Evolutionary conservation across 2,329 filamentous ascomycete species (phyloP), one percentile per base, ranked within the genome.

Genomic region (Aspergillus sp.): DNA sequence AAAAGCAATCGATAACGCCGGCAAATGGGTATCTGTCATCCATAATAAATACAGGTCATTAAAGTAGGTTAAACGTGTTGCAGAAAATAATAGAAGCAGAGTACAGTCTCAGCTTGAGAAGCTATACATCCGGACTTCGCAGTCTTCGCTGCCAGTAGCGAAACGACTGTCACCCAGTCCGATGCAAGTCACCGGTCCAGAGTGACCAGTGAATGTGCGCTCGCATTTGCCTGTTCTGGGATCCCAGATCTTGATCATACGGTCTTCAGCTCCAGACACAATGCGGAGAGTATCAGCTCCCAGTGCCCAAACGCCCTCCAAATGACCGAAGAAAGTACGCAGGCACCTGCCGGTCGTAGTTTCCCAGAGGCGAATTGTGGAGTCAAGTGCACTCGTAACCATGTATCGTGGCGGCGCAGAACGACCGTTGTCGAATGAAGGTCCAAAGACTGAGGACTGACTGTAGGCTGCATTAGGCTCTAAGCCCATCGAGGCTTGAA

Each of bases 201-300:
- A 85, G 73, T 98, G 95, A 0, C 93, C 93, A 2, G 91, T 92
- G 69, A 96, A 93, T 3, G 93, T 98, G 48, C 92, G 83, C 73
- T 98, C 93, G 74, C 93, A 96, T 69, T 90, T 91, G 26, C 95
- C 95, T 1, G 90, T 93, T 56, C 92, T 81, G 15, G 93, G 90
- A 75, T 98, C 93, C 95, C 95, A 99, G 32, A 90, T 86, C 78
- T 98, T 98, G 67, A 96, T 90, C 86, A 93, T 96, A 42, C 91
- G 88, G 75, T 99, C 95, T 73, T 98, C 92, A 11, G 91, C 90
- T 0, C 93, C 93, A 17, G 89, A 91, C 13, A 98, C 91, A 15
- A 96, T 86, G 11, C 95, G 86, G 18, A 98, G 79, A 1, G 89
- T 93, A 74, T 98, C 93, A 3, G 90, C 93, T 0, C 90, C 91